Percentiles rank a stretch among this genome's conserved stretches.
Evolutionary conservation across 805 yeast genomes (phyloP).

Genomic region (Kodamaea laetipori): DNA sequence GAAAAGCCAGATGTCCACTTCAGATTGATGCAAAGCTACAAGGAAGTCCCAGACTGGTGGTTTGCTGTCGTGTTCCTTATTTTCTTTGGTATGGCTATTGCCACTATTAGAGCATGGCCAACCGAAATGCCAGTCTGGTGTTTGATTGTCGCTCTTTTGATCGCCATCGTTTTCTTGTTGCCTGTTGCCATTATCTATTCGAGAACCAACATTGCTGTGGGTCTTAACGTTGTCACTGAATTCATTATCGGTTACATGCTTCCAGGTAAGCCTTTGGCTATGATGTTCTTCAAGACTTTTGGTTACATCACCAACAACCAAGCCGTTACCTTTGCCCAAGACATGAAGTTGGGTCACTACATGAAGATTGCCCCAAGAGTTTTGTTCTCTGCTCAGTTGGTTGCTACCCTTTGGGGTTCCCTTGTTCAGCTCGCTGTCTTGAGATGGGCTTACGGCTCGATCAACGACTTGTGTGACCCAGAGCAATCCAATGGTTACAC

Average conservation of each 20-base stretch:
- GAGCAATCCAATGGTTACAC: slow-evolving; percentile 34
- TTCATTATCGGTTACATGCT: slow-evolving; percentile 46
- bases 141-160: slow-evolving; percentile 39
- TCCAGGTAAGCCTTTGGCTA: slow-evolving; percentile 51
- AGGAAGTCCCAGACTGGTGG: slow-evolving; percentile 50
- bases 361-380: slow-evolving; percentile 44
- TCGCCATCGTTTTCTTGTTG: slow-evolving; percentile 41
- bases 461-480: slow-evolving; percentile 34
- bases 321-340: slow-evolving; percentile 52
- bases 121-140: slow-evolving; percentile 48
- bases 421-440: slow-evolving; percentile 43
- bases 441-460: slow-evolving; percentile 44
- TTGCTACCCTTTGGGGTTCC: slow-evolving; percentile 46
- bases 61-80: slow-evolving; percentile 26
- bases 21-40: slow-evolving; percentile 53
- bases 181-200: slow-evolving; percentile 44
- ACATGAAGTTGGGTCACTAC: slow-evolving; percentile 47
- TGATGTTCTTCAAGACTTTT: slow-evolving; percentile 49
- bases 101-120: slow-evolving; percentile 39
- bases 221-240: slow-evolving; percentile 46
- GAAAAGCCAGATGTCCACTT: slow-evolving; percentile 48
- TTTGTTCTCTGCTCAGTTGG: slow-evolving; percentile 45
- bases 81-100: slow-evolving; percentile 40
- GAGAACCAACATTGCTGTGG: slow-evolving; percentile 39
- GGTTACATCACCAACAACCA: slow-evolving; percentile 52